A percentile compares a stretch with the other conserved stretches of the same genome.
phyloP scores from a whole-genome alignment of 208 protist species.

The Trypanosoma melophagium region DNA sequence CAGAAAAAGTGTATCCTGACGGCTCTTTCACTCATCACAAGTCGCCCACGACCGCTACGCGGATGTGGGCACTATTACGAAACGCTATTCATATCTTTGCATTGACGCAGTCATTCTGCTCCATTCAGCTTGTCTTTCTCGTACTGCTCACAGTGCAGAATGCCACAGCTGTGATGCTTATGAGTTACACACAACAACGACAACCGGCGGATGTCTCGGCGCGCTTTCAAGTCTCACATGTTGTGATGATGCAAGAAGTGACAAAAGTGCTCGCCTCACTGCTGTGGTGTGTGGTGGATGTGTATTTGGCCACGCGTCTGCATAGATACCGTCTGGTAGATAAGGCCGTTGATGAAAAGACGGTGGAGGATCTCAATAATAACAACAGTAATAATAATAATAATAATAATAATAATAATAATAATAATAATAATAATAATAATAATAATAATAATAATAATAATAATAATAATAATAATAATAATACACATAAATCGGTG shows the following conservation, averaged over 20 bases:
- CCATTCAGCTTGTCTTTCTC: constrained; percentile 17
- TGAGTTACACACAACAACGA: constrained; percentile 28
- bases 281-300: constrained; percentile 17
- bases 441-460: too few species aligned
- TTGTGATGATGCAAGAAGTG: constrained; percentile 24
- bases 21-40: too few species aligned
- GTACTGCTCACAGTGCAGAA: constrained; percentile 22
- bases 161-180: constrained; percentile 28
- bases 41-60: too few species aligned
- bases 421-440: too few species aligned
- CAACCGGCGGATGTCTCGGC: not conserved
- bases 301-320: not conserved
- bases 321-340: not conserved
- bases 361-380: not conserved
- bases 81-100: not conserved
- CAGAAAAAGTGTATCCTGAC: too few species aligned
- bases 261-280: constrained; percentile 18
- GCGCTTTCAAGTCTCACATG: constrained; percentile 15
- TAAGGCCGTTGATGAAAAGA: not conserved
- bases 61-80: too few species aligned
- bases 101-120: not conserved
- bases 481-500: too few species aligned
- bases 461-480: too few species aligned
- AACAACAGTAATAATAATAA: not conserved
- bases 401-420: not conserved